Evolutionary conservation across 2,329 filamentous ascomycete genomes (phyloP).

Genomic region (Xylariales sp.): DNA sequence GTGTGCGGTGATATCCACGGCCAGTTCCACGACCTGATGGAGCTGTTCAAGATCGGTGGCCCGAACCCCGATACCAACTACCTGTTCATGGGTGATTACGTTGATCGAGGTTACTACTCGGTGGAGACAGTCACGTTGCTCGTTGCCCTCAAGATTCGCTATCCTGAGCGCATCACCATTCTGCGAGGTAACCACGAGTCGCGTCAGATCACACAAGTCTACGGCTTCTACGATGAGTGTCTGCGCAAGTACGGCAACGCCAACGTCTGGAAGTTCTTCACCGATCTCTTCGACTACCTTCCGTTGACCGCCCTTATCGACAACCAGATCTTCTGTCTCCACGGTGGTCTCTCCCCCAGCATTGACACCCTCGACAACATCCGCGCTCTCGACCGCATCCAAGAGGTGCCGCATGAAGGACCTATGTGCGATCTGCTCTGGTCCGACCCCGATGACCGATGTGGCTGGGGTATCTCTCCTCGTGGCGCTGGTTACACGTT

Average conservation of each 20-base stretch:
- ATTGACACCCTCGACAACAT: slow-evolving; percentile 97
- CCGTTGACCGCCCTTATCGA: slow-evolving; percentile 91
- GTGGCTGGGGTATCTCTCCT: slow-evolving; percentile 92
- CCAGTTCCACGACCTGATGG: slow-evolving; percentile 98
- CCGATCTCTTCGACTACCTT: slow-evolving; percentile 97
- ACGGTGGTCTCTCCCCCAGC: slow-evolving; percentile 86
- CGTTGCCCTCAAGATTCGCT: slow-evolving; percentile 92
- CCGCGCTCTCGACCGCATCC: slow-evolving; percentile 87
- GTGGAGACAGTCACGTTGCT: slow-evolving; percentile 95
- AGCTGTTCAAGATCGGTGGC: slow-evolving; percentile 98
- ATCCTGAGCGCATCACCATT: slow-evolving; percentile 93
- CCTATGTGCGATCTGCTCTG: slow-evolving; percentile 98
- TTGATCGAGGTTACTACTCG: slow-evolving; percentile 97
- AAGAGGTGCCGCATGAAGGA: slow-evolving; percentile 96
- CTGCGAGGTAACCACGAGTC: slow-evolving; percentile 96
- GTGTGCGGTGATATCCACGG: slow-evolving; percentile 99
- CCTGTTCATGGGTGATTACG: slow-evolving; percentile 99
- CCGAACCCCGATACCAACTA: slow-evolving; percentile 99
- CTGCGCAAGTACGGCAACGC: slow-evolving; percentile 93
- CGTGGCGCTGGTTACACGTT: slow-evolving; percentile 95
- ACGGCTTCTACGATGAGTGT: slow-evolving; percentile 98
- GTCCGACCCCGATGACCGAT: slow-evolving; percentile 97
- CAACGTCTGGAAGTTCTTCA: slow-evolving; percentile 96
- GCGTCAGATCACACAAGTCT: slow-evolving; percentile 93
- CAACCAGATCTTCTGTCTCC: slow-evolving; percentile 89